Evolutionary conservation across 2,329 filamentous ascomycete genomes (phyloP).

Genomic region (Diaporthe aspalathi): DNA sequence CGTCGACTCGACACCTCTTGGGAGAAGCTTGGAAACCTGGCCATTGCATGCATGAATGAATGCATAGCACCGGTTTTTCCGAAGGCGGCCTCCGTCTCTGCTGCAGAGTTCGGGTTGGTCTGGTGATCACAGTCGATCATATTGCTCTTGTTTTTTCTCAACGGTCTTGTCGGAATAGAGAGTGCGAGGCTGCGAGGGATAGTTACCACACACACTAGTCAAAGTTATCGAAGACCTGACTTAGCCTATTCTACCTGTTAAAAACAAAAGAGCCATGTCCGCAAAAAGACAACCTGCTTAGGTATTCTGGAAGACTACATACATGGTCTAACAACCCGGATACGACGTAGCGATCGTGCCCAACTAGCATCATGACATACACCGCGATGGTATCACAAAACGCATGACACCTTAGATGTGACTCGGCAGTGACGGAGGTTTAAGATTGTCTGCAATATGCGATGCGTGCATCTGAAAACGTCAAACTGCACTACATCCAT

Average conservation of each 20-base stretch:
- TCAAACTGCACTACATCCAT: conserved; percentile 25
- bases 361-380: not conserved
- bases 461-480: conserved; percentile 17
- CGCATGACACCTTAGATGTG: conserved; percentile 12
- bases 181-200: not conserved
- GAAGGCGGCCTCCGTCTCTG: conserved; percentile 23
- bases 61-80: conserved; percentile 7
- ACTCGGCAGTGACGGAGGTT: conserved; percentile 31
- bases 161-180: not conserved
- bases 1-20: conserved; percentile 11
- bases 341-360: not conserved
- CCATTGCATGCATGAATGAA: conserved; percentile 19
- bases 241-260: not conserved
- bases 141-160: not conserved
- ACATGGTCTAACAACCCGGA: not conserved
- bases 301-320: not conserved
- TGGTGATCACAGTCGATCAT: conserved; percentile 20
- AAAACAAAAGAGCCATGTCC: conserved; percentile 4
- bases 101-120: conserved; percentile 3
- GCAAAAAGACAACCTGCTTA: conserved; percentile 4
- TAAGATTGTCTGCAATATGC: conserved; percentile 28
- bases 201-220: not conserved
- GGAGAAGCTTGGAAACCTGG: not conserved
- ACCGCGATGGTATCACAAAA: conserved; percentile 16
- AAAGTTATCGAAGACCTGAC: not conserved